Conservation (phyloP, 176 grass and related monocot genomes). For the Typha latifolia region DNA sequence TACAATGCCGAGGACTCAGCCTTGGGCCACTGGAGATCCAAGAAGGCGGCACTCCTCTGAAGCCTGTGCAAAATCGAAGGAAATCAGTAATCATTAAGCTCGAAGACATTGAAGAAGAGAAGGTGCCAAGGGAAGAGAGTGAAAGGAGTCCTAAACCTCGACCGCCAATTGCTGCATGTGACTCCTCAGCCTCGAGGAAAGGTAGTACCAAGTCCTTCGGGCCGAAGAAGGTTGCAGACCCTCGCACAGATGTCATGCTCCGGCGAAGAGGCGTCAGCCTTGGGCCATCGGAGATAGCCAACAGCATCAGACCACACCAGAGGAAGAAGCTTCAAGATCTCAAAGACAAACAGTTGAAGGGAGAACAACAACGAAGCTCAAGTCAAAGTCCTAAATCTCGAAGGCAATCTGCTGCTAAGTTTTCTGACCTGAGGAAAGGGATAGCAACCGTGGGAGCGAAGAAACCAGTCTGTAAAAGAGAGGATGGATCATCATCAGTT, state of each 20-base stretch:
- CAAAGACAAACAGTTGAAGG: slow-evolving; percentile 20
- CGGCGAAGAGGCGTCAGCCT: slow-evolving; percentile 8
- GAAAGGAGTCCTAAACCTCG: slow-evolving; percentile 2
- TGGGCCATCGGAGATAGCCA: slow-evolving; percentile 1
- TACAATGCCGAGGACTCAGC: slow-evolving; percentile 52
- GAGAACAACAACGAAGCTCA: slow-evolving; percentile 34
- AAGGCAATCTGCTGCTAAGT: slow-evolving; percentile 44
- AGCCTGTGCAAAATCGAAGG: slow-evolving; percentile 32
- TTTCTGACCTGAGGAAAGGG: slow-evolving; percentile 19
- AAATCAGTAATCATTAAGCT: slow-evolving; percentile 14
- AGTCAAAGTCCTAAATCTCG: slow-evolving; percentile 53
- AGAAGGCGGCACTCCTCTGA: slow-evolving; percentile 18
- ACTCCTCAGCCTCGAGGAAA: background rate
- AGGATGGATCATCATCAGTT: background rate
- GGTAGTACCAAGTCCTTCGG: background rate
- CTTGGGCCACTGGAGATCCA: slow-evolving; percentile 80
- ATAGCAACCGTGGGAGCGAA: slow-evolving; percentile 13
- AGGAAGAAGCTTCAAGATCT: slow-evolving; percentile 10
- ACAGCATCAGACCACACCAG: background rate
- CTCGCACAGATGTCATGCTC: background rate
- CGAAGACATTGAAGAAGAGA: slow-evolving; percentile 9
- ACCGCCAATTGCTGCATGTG: background rate
- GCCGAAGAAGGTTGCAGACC: background rate
- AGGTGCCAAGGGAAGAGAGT: background rate
- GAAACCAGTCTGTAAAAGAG: slow-evolving; percentile 22